Conservation (phyloP, 2,329 filamentous ascomycete species). For the Hirsutella rhossiliensis region DNA sequence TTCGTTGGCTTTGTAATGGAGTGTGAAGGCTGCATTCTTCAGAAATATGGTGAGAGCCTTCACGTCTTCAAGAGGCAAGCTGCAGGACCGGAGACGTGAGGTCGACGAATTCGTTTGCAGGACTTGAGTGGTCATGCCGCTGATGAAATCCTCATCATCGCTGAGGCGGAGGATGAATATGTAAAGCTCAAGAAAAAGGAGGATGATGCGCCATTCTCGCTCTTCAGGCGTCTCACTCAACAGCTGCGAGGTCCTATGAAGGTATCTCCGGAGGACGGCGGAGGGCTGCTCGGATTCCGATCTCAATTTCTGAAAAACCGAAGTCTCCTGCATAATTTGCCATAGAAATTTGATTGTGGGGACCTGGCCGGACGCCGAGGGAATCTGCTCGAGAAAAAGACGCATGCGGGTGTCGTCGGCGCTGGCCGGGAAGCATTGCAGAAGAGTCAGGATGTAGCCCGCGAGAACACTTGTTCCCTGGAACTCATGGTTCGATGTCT, state of each 20-base stretch:
- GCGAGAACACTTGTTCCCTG: constrained; percentile 54
- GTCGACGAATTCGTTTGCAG: constrained; percentile 25
- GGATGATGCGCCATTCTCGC: constrained; percentile 72
- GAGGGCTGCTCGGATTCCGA: constrained; percentile 17
- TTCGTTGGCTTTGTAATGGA: constrained; percentile 74
- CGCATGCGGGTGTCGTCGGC: constrained; percentile 92
- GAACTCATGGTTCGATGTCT: constrained; percentile 18
- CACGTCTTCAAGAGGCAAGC: constrained; percentile 60
- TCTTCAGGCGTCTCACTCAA: constrained; percentile 14
- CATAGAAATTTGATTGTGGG: constrained; percentile 60
- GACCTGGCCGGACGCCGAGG: constrained; percentile 41
- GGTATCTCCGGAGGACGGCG: constrained; percentile 17
- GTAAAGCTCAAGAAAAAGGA: constrained; percentile 90
- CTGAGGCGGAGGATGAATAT: constrained; percentile 85
- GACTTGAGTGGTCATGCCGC: constrained; percentile 32
- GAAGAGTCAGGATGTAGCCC: constrained; percentile 73
- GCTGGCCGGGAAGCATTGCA: constrained; percentile 71
- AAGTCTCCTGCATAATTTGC: constrained; percentile 42
- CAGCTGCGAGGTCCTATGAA: constrained; percentile 14
- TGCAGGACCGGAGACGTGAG: constrained; percentile 46
- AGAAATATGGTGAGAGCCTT: constrained; percentile 68
- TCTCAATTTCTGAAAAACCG: constrained; percentile 21
- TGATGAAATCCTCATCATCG: constrained; percentile 92
- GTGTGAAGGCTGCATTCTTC: constrained; percentile 79
- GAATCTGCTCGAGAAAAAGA: constrained; percentile 52